Conservation (phyloP, 1,284 basidiomycete genomes). For the Vanrija pseudolonga region DNA sequence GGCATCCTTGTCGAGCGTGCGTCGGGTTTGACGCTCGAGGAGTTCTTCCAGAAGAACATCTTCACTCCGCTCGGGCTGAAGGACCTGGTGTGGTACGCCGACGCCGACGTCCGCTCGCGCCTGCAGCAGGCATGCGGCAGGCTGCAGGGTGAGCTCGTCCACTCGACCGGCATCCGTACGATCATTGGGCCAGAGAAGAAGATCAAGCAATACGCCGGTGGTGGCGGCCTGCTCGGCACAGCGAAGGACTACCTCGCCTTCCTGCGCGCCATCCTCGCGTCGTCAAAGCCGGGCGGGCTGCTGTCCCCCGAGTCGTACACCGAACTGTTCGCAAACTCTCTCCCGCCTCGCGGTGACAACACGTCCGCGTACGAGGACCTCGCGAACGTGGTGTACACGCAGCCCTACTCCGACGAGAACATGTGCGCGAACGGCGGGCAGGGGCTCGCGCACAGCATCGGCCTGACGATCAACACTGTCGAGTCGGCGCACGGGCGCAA, state of each 20-base stretch:
- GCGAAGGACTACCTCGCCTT: conserved; percentile 32
- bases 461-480: conserved; percentile 8
- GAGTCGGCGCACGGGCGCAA: conserved; percentile 17
- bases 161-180: too few relatives aligned
- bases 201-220: conserved; percentile 21
- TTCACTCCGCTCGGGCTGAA: conserved; percentile 15
- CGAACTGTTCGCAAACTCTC: conserved; percentile 22
- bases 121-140: conserved; percentile 22
- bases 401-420: conserved; percentile 5
- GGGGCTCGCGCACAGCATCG: conserved; percentile 10
- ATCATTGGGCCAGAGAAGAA: too few relatives aligned
- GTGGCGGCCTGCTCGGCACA: conserved; percentile 36
- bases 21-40: conserved; percentile 29
- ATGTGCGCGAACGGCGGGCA: conserved; percentile 5
- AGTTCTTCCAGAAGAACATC: conserved; percentile 24
- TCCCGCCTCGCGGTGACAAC: conserved; percentile 6
- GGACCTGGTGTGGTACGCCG: conserved; percentile 31
- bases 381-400: conserved; percentile 3
- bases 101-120: background rate
- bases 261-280: conserved; percentile 27
- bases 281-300: conserved; percentile 9
- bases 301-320: conserved; percentile 19
- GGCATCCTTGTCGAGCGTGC: conserved; percentile 35
- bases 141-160: conserved; percentile 7
- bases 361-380: conserved; percentile 10